Conservation (phyloP, 139 green algal genomes). For the Eudorina sp. region DNA sequence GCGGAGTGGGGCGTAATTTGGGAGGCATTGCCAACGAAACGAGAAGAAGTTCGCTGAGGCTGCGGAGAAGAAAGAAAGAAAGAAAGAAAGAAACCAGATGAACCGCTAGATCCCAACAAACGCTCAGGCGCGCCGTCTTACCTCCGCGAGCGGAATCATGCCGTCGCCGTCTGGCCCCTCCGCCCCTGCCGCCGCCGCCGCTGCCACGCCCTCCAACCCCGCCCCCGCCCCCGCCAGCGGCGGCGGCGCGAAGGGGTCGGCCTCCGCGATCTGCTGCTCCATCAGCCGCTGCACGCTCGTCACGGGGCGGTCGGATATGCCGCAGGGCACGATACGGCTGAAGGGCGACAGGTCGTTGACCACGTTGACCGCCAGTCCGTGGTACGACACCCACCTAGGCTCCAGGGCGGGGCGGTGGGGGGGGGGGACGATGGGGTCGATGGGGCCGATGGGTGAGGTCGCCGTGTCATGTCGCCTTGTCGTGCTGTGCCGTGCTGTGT, state of each 20-base stretch:
- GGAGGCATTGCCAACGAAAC: no score
- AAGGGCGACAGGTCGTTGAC: constrained; percentile 85
- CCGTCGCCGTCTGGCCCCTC: background rate
- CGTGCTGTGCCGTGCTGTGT: no score
- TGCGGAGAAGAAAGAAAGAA: no score
- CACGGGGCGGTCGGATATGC: constrained; percentile 66
- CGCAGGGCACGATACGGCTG: constrained; percentile 87
- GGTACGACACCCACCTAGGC: constrained; percentile 84
- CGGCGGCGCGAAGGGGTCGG: constrained; percentile 11
- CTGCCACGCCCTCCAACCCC: background rate
- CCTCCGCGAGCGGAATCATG: background rate
- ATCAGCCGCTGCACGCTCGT: constrained; percentile 62
- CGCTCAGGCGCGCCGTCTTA: background rate
- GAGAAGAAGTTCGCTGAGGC: no score
- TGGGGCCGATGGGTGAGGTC: no score
- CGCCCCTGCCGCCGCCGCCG: background rate
- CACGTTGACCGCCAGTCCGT: constrained; percentile 96
- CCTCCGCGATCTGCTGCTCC: background rate
- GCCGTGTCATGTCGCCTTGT: no score
- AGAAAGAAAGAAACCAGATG: no score
- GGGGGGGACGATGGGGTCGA: background rate
- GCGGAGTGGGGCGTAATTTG: no score
- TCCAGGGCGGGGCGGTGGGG: no score
- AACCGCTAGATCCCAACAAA: no score
- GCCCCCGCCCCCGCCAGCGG: background rate